Evolutionary conservation across 2,329 filamentous ascomycete genomes (phyloP), one percentile per base, ranked within the genome.

Genomic region (Claviceps humidiphila): DNA sequence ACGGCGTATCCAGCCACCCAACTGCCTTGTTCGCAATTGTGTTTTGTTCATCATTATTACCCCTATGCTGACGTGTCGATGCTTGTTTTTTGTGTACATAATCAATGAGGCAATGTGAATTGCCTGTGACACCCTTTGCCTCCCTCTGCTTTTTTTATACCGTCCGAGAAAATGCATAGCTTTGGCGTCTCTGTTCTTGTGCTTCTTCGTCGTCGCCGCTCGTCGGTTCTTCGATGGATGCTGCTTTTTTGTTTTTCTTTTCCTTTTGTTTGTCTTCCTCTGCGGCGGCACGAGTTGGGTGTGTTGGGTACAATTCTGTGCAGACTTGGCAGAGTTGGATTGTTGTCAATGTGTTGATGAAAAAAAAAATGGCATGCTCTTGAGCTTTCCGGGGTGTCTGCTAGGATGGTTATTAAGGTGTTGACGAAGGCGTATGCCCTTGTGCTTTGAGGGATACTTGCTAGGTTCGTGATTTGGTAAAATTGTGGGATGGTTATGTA

Each of bases 21-120:
- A 34, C 30, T 34, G 9, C 30, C 9, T 34, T 11, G 9, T 34
- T 34, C 16, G 5, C 37, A 22, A 46, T 34, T n/a, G 37, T 47
- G 6, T 16, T 42, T 14, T 14, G 20, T 17, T 45, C 42, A 49
- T 37, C 40, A 38, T 43, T 52, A 49, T 41, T 17, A 34, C 30
- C 30, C 39, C 16, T 30, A 39, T 52, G 17, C 24, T 34, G 39
- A 37, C 38, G 44, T 34, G 44, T 46, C 16, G 39, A 20, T 43
- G 49, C 17, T 38, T 16, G n/a, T 17, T 44, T 49, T 51, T 49
- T 16, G 37, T 47, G 48, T 54, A 52, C 11, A 50, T 54, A 37
- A 24, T 40, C 20, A 4, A 40, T 8, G 7, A 39, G 37, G 47
- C 47, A 48, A 14, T 14, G 22, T 34, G 34, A 20, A 5, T 11